These are phyloP conservation scores for Pseudogymnoascus pannorum DNA, from an alignment of 2,329 filamentous ascomycete genomes.

Conservation along the genomic window DNA sequence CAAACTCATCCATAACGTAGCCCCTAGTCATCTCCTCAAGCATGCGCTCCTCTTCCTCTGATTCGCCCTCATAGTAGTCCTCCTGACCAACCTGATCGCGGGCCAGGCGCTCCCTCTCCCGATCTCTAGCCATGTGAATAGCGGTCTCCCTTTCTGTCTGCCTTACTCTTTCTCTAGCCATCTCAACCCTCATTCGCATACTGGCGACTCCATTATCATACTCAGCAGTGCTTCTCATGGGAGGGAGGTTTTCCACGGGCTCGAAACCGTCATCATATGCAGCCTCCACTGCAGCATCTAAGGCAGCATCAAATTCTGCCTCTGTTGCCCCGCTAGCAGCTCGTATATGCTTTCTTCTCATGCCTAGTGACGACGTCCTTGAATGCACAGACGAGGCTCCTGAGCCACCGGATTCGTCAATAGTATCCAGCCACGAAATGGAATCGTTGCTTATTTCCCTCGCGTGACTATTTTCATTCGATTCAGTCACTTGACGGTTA, in stretches of 20 bases:
- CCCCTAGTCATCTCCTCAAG: constrained; percentile 84
- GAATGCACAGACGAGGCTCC: constrained; percentile 75
- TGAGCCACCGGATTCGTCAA: constrained; percentile 81
- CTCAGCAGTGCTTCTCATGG: constrained; percentile 1
- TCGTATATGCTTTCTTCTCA: constrained; percentile 63
- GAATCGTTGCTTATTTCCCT: constrained; percentile 67
- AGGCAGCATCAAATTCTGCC: constrained; percentile 85
- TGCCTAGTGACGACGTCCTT: constrained; percentile 61
- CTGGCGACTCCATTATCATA: constrained; percentile 38
- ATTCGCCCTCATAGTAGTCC: constrained; percentile 56
- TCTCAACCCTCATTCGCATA: constrained; percentile 59
- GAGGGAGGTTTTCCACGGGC: constrained; percentile 42
- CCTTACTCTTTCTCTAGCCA: constrained; percentile 68
- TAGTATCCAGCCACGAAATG: constrained; percentile 89
- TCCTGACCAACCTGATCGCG: constrained; percentile 34
- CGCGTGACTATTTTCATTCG: constrained; percentile 34
- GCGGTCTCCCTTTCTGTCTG: constrained; percentile 65
- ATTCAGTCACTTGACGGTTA: constrained; percentile 29
- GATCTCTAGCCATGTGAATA: constrained; percentile 52
- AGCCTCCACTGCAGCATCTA: constrained; percentile 92
- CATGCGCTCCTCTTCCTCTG: constrained; percentile 64
- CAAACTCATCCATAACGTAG: constrained; percentile 75
- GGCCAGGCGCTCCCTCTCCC: constrained; percentile 42
- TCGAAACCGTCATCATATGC: constrained; percentile 91
- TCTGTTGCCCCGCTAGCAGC: constrained; percentile 66